These are phyloP conservation scores for Clonostachys rhizophaga DNA, from an alignment of 2,329 filamentous ascomycete genomes.

Conservation along the genomic window DNA sequence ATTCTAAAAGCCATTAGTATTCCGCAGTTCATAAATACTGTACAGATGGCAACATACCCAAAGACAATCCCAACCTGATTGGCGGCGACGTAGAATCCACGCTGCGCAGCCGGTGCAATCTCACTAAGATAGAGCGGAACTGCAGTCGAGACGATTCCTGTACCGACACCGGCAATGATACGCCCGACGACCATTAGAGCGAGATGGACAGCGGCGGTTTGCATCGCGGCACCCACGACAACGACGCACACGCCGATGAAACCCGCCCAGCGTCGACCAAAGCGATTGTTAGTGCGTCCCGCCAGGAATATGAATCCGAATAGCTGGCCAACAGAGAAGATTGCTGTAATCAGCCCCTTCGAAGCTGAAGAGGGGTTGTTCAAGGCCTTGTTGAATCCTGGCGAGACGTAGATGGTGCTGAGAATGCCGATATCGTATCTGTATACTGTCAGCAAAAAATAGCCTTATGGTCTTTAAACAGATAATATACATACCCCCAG, in stretches of 20 bases:
- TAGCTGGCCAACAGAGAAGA: conserved; percentile 13
- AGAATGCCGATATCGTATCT: conserved; percentile 15
- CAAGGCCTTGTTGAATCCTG: conserved; percentile 10
- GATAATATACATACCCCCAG: conserved; percentile 6
- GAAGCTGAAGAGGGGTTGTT: conserved; percentile 7
- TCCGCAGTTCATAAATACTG: neutral
- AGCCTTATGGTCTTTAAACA: neutral
- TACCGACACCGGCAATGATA: conserved; percentile 9
- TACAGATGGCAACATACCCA: conserved; percentile 1
- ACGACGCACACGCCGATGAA: conserved; percentile 7
- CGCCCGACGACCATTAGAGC: conserved; percentile 11
- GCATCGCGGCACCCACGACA: conserved; percentile 8
- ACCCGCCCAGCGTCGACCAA: conserved; percentile 11
- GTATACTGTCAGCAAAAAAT: neutral
- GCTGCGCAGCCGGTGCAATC: conserved; percentile 7
- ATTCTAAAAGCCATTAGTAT: conserved; percentile 5
- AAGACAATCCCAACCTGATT: conserved; percentile 11
- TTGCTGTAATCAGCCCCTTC: conserved; percentile 10
- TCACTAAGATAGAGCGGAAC: conserved; percentile 11
- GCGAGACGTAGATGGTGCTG: conserved; percentile 11
- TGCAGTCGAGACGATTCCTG: conserved; percentile 8
- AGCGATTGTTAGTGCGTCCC: conserved; percentile 7
- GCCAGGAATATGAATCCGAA: conserved; percentile 9
- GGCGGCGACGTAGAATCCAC: conserved; percentile 9
- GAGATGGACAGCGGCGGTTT: conserved; percentile 6